These are phyloP conservation scores for Hippophae tibetana DNA, from an alignment of 306 rosid species.

Conservation along the genomic window DNA sequence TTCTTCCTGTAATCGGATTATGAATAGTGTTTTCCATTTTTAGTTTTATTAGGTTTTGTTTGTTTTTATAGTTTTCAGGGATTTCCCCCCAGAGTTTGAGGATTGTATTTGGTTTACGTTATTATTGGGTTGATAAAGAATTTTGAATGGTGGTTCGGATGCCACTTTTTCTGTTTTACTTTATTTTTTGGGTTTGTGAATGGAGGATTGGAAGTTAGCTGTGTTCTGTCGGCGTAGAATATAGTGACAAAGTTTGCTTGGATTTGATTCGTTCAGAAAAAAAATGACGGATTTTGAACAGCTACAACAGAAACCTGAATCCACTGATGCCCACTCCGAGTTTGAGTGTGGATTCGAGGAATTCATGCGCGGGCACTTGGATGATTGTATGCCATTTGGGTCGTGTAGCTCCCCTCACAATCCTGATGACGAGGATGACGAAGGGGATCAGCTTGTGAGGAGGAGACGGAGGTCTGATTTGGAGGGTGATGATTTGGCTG, in stretches of 20 bases:
- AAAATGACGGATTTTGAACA: constrained; percentile 79
- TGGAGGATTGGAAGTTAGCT: constrained; percentile 21
- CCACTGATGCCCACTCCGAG: constrained; percentile 62
- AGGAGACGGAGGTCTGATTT: constrained; percentile 91
- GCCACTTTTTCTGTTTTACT: constrained; percentile 4
- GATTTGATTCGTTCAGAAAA: constrained; percentile 21
- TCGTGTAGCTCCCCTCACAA: constrained; percentile 78
- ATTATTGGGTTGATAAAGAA: constrained; percentile 16
- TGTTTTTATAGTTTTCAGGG: no score
- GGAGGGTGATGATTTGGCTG: constrained; percentile 89
- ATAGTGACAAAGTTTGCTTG: constrained; percentile 29
- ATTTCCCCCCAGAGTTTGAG: no score
- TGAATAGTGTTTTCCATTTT: constrained; percentile 18
- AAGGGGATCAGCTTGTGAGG: constrained; percentile 81
- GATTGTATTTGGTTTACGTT: constrained; percentile 1
- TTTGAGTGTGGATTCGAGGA: constrained; percentile 86
- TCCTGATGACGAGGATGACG: constrained; percentile 74
- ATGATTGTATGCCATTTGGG: constrained; percentile 90
- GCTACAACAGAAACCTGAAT: constrained; percentile 88
- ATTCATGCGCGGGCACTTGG: constrained; percentile 91
- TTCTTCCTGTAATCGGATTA: constrained; percentile 22
- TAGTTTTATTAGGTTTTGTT: constrained; percentile 43
- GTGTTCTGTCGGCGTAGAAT: constrained; percentile 15
- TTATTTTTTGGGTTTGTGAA: constrained; percentile 16
- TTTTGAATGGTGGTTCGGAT: constrained; percentile 37